Evolutionary conservation across 805 yeast species (phyloP), one percentile per base, ranked within the genome.

Genomic region (Candida piceae): DNA sequence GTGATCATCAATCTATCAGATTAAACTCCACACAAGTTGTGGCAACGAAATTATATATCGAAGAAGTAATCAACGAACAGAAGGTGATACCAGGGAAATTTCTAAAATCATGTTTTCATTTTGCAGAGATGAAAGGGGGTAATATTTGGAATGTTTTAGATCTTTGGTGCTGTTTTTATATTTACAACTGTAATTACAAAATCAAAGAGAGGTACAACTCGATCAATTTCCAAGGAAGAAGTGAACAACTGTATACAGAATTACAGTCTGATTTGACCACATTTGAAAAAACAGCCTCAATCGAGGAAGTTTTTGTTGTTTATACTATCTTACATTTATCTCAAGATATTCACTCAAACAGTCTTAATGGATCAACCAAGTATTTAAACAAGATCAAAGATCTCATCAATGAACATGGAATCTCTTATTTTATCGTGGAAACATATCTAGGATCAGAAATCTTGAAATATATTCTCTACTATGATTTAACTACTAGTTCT

Each of bases 401-500:
- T 3, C 23, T 35, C 5, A 12, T 41, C 5, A 34, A 19, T 11
- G 15, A 8, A n/a, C 16, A 31, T 15, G 40, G 40, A 13, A 35
- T 35, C n/a, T 24, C 9, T 4, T 3, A 23, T 15, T 10, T 17
- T 29, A 12, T 30, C 13, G 16, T n/a, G 3, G 23, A 23, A 26
- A 12, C 21, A 5, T 16, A n/a, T 18, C 2, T 38, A 24, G 38
- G 38, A 16, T 11, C 10, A 12, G 32, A 27, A 18, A 7, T 31
- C 9, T 16, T 36, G 25, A 19, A 28, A 16, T 34, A 36, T 34
- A 22, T 39, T 7, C 7, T 42, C 7, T 39, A 22, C 28, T 20
- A 33, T n/a, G 44, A 42, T 25, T 24, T 39, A n/a, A 34, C 39
- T 7, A 23, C 35, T 6, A 39, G 32, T 17, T 36, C 34, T 23